Conservation (phyloP, 1,284 basidiomycete genomes). For the Xanthoconium separans region DNA sequence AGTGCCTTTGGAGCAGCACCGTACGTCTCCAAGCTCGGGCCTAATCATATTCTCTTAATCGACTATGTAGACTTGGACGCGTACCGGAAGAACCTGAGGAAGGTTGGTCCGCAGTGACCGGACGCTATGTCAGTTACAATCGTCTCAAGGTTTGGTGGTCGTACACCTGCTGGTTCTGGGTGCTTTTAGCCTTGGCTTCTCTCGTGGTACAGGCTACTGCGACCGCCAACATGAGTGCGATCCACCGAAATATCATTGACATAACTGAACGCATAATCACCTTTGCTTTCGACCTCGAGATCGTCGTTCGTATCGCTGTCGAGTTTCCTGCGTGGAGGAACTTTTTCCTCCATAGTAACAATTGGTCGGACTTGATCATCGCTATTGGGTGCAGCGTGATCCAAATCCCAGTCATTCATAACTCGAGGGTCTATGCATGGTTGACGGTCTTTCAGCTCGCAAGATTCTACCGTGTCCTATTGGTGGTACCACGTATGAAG, state of each 20-base stretch:
- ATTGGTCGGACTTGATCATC: slow-evolving; percentile 82
- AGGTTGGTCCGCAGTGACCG: slow-evolving; percentile 52
- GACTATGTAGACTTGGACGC: slow-evolving; percentile 40
- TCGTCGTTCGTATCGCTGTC: slow-evolving; percentile 72
- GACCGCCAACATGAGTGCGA: slow-evolving; percentile 52
- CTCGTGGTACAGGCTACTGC: slow-evolving; percentile 80
- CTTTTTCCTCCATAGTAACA: slow-evolving; percentile 72
- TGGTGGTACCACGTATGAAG: slow-evolving; percentile 85
- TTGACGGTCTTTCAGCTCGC: slow-evolving; percentile 87
- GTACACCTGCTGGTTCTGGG: slow-evolving; percentile 76
- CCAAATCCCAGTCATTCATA: slow-evolving; percentile 79
- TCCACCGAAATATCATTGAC: slow-evolving; percentile 51
- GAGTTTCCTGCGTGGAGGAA: slow-evolving; percentile 81
- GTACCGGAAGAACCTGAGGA: slow-evolving; percentile 58
- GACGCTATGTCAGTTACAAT: slow-evolving; percentile 46
- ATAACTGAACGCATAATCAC: slow-evolving; percentile 81
- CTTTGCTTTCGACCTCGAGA: slow-evolving; percentile 86
- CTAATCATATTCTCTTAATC: slow-evolving; percentile 1
- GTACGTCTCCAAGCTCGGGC: slow-evolving; percentile 37
- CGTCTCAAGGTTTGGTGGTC: slow-evolving; percentile 54
- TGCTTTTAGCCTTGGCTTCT: slow-evolving; percentile 70
- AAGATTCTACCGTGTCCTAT: slow-evolving; percentile 92
- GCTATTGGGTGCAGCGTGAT: slow-evolving; percentile 80
- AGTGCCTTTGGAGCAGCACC: slow-evolving; percentile 89
- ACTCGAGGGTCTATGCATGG: slow-evolving; percentile 80